Evolutionary conservation across 2,329 filamentous ascomycete genomes (phyloP).

Genomic region (Cercospora sp.): DNA sequence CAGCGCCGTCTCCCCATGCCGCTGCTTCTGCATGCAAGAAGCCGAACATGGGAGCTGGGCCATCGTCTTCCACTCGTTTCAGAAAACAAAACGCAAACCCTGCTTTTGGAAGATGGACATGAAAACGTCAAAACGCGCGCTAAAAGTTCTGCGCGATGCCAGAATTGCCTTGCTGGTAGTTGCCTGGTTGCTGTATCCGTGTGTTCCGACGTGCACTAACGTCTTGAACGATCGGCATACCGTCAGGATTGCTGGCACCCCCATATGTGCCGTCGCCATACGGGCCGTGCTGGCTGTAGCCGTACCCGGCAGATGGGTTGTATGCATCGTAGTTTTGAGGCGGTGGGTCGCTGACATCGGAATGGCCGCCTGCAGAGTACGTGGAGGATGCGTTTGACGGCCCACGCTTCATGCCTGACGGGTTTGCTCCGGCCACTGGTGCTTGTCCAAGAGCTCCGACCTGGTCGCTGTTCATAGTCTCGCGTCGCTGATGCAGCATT

Average conservation of each 20-base stretch:
- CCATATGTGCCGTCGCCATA: slow-evolving; percentile 59
- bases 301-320: slow-evolving; percentile 43
- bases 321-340: slow-evolving; percentile 38
- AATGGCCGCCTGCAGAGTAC: slow-evolving; percentile 79
- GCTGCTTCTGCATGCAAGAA: slow-evolving; percentile 9
- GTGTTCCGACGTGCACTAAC: slow-evolving; percentile 91
- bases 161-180: slow-evolving; percentile 83
- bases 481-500: slow-evolving; percentile 50
- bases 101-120: slow-evolving; percentile 14
- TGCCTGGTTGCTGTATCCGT: slow-evolving; percentile 84
- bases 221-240: slow-evolving; percentile 84
- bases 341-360: slow-evolving; percentile 58
- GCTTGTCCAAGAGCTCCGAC: slow-evolving; percentile 66
- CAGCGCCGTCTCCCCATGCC: slow-evolving; percentile 8
- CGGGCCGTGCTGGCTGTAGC: slow-evolving; percentile 57
- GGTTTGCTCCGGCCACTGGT: slow-evolving; percentile 64
- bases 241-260: slow-evolving; percentile 46
- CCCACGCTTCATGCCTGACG: slow-evolving; percentile 73
- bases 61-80: background rate
- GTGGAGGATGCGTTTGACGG: slow-evolving; percentile 95
- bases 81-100: slow-evolving; percentile 9
- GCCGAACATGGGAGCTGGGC: slow-evolving; percentile 1
- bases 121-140: slow-evolving; percentile 1
- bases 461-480: slow-evolving; percentile 65
- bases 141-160: slow-evolving; percentile 97